Percentiles rank a stretch among this genome's conserved stretches.
phyloP scores from a whole-genome alignment of 495 filamentous ascomycete species.

The Recurvomyces mirabilis region DNA sequence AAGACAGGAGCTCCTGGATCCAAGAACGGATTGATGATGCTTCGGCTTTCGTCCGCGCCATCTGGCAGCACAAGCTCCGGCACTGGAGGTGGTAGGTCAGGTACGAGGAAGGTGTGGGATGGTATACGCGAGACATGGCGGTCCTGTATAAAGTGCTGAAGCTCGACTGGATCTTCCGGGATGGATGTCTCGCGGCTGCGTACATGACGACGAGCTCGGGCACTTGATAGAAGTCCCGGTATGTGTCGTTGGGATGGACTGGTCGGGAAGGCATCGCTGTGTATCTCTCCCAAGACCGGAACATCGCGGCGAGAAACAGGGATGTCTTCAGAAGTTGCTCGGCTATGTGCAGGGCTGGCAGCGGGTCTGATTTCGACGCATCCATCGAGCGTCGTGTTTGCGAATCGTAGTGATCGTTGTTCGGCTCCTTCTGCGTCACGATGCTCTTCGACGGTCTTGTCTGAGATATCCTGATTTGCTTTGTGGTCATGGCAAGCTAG shows the following conservation, averaged over 20 bases:
- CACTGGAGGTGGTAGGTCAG: background rate
- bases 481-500: background rate
- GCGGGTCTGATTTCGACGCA: background rate
- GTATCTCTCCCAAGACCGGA: background rate
- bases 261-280: background rate
- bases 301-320: background rate
- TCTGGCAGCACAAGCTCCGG: slow-evolving; percentile 4
- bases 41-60: background rate
- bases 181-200: slow-evolving; percentile 5
- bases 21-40: background rate
- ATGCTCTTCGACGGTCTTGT: too few relatives aligned
- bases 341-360: background rate
- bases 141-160: background rate
- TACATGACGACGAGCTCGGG: slow-evolving; percentile 8
- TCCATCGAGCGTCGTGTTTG: background rate
- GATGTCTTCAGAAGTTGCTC: background rate
- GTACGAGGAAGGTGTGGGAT: background rate
- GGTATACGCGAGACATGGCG: background rate
- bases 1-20: slow-evolving; percentile 17
- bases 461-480: background rate
- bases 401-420: too few relatives aligned
- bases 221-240: slow-evolving; percentile 6
- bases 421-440: too few relatives aligned
- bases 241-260: background rate
- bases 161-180: background rate